Percentiles rank a stretch among this genome's conserved stretches.
These are phyloP conservation scores for Zizania latifolia DNA, from an alignment of 176 grass and related monocot species.

Conservation along the genomic window DNA sequence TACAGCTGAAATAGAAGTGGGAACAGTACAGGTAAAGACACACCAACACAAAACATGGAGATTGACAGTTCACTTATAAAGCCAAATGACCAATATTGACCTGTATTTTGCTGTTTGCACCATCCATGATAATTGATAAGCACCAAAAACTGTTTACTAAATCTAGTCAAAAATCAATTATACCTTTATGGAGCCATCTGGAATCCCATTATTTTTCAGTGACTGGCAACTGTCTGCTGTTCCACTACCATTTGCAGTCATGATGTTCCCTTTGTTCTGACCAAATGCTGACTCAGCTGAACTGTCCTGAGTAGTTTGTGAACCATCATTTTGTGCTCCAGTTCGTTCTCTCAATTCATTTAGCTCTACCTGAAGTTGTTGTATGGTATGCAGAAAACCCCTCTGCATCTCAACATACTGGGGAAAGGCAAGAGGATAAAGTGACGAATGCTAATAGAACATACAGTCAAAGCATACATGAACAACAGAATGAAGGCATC, in stretches of 20 bases:
- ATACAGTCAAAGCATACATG: not conserved
- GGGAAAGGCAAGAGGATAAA: not conserved
- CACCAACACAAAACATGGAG: not conserved
- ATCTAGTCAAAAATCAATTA: constrained; percentile 14
- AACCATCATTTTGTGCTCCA: constrained; percentile 61
- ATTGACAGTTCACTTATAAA: not conserved
- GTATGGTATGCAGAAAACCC: constrained; percentile 70
- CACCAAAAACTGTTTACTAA: not conserved
- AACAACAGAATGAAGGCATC: not conserved
- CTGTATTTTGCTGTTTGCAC: too few species aligned
- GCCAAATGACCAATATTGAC: not conserved
- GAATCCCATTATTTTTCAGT: constrained; percentile 51
- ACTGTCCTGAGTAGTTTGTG: constrained; percentile 53
- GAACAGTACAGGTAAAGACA: not conserved
- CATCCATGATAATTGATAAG: not conserved
- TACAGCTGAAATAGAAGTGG: not conserved
- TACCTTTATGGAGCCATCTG: constrained; percentile 65
- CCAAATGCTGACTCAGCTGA: constrained; percentile 53
- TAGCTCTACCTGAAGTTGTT: constrained; percentile 85
- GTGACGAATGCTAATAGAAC: not conserved
- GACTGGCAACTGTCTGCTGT: constrained; percentile 34
- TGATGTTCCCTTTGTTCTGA: constrained; percentile 59
- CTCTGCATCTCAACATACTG: constrained; percentile 92
- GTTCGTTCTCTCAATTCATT: constrained; percentile 50
- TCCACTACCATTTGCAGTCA: constrained; percentile 54